Percentiles rank a stretch among this genome's conserved stretches.
Conservation (phyloP, 306 rosid species). For the Rubus idaeus region DNA sequence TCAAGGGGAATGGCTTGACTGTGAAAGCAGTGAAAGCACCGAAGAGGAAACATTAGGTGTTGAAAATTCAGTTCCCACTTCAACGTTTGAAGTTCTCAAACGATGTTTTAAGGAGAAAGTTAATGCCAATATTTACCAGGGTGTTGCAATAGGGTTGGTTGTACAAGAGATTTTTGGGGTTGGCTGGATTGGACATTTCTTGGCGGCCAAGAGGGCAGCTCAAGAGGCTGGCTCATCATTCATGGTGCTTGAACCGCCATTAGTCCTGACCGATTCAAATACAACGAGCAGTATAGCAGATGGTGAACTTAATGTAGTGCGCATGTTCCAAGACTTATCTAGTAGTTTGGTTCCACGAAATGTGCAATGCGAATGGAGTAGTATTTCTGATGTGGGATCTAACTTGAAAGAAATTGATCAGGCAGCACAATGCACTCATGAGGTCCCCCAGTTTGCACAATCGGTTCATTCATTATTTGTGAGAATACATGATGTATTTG, state of each 20-base stretch:
- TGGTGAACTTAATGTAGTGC: constrained; percentile 30
- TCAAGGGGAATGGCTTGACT: constrained; percentile 39
- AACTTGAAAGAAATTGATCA: constrained; percentile 28
- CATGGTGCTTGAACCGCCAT: constrained; percentile 43
- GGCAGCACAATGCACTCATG: constrained; percentile 31
- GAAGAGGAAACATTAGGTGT: constrained; percentile 28
- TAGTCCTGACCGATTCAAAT: constrained; percentile 8
- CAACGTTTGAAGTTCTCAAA: constrained; percentile 55
- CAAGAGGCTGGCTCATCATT: constrained; percentile 53
- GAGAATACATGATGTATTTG: constrained; percentile 48
- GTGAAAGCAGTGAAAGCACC: constrained; percentile 21
- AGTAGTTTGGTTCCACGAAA: constrained; percentile 54
- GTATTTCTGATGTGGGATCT: constrained; percentile 23
- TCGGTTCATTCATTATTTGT: constrained; percentile 56
- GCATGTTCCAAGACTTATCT: constrained; percentile 34
- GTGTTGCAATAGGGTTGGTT: constrained; percentile 45
- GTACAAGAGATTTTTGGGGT: constrained; percentile 61
- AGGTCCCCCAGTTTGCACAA: constrained; percentile 57
- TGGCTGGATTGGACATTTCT: constrained; percentile 49
- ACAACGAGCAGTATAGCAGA: neutral
- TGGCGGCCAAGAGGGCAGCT: constrained; percentile 61
- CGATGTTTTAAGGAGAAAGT: constrained; percentile 57
- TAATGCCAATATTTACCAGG: constrained; percentile 53
- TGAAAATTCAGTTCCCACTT: constrained; percentile 47
- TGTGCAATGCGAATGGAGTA: constrained; percentile 14